phyloP scores from a whole-genome alignment of 1,284 basidiomycete genomes.

The Trichosporon sp. region DNA sequence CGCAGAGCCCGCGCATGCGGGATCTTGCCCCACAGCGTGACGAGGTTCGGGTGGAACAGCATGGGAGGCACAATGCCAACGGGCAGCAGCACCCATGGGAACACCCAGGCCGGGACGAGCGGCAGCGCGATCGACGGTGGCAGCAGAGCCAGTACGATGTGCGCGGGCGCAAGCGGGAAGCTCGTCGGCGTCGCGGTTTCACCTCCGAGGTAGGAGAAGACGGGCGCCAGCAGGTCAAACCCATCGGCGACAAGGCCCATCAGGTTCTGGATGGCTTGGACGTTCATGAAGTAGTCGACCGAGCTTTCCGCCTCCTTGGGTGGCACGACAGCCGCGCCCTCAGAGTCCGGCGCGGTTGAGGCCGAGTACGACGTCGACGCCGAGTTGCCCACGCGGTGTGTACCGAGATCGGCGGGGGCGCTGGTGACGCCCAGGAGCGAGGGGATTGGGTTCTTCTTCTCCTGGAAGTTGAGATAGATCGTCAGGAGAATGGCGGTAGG shows the following conservation, averaged over 20 bases:
- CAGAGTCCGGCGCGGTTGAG: slow-evolving; percentile 20
- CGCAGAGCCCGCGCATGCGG: slow-evolving; percentile 23
- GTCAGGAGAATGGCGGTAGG: slow-evolving; percentile 40
- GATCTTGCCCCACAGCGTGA: slow-evolving; percentile 22
- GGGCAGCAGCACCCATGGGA: slow-evolving; percentile 45
- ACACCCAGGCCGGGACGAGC: slow-evolving; percentile 32
- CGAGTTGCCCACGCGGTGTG: slow-evolving; percentile 4
- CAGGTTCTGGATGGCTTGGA: slow-evolving; percentile 51
- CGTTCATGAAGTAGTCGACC: slow-evolving; percentile 50
- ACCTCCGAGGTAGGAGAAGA: slow-evolving; percentile 23
- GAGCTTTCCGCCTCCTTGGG: slow-evolving; percentile 43
- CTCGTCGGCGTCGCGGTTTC: slow-evolving; percentile 30
- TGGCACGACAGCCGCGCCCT: slow-evolving; percentile 34
- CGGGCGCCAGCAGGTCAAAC: slow-evolving; percentile 26
- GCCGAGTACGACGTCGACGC: slow-evolving; percentile 11
- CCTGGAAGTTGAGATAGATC: slow-evolving; percentile 42
- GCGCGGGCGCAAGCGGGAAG: slow-evolving; percentile 44
- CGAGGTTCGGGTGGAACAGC: slow-evolving; percentile 46
- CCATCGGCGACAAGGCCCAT: slow-evolving; percentile 38
- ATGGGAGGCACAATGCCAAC: slow-evolving; percentile 40
- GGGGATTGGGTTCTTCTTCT: slow-evolving; percentile 33
- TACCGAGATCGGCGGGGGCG: slow-evolving; percentile 5
- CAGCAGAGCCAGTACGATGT: slow-evolving; percentile 39
- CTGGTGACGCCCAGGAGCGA: slow-evolving; percentile 33
- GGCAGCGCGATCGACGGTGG: slow-evolving; percentile 44